These are phyloP conservation scores for Ophiostoma sp. DNA, from an alignment of 2,329 filamentous ascomycete species.

Conservation along the genomic window DNA sequence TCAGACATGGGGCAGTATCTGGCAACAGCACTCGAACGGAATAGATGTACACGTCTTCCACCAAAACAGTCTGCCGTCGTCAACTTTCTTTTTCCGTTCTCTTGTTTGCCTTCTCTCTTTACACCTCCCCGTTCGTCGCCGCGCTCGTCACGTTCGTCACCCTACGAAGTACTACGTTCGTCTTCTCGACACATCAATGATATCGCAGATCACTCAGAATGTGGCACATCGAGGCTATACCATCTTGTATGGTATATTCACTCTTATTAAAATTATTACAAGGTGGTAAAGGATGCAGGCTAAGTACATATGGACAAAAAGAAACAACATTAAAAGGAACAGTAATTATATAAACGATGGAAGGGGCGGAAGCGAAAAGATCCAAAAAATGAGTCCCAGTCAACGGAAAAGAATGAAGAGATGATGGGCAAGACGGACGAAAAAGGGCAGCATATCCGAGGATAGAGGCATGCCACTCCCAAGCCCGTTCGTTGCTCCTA, in stretches of 20 bases:
- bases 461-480: background rate
- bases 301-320: constrained; percentile 6
- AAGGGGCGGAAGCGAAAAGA: background rate
- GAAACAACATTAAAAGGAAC: background rate
- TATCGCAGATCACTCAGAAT: background rate
- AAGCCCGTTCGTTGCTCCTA: background rate
- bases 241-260: background rate
- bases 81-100: background rate
- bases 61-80: background rate
- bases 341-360: background rate
- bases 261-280: constrained; percentile 23
- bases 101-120: background rate
- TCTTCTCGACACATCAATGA: background rate
- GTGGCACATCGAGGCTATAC: background rate
- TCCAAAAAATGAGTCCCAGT: background rate
- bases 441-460: background rate
- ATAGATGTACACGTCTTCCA: background rate
- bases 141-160: background rate
- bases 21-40: background rate
- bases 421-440: background rate
- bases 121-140: background rate
- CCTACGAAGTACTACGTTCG: background rate
- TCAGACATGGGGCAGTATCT: background rate
- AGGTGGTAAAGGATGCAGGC: constrained; percentile 9
- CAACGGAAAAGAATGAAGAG: background rate